Percentiles rank a stretch among this genome's conserved stretches.
Evolutionary conservation across 768 basidiomycete genomes (phyloP).

Genomic region (Trametes elegans): DNA sequence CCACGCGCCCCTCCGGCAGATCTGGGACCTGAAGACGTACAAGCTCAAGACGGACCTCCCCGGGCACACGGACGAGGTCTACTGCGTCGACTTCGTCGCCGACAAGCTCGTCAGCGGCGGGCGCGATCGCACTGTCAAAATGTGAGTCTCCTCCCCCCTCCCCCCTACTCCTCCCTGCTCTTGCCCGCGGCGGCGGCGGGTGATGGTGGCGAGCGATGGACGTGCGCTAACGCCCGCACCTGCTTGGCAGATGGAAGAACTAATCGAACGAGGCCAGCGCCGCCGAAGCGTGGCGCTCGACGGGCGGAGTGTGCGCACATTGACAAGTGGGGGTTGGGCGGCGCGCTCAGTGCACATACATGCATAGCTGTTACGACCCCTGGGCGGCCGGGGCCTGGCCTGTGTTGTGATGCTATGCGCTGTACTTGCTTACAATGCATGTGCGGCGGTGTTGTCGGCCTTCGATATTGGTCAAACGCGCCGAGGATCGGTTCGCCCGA

Average conservation of each 20-base stretch:
- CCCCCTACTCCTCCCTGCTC: not conserved
- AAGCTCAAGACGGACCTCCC: conserved; percentile 94
- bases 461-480: no score
- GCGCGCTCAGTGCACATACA: no score
- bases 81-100: conserved; percentile 98
- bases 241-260: conserved; percentile 16
- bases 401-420: no score
- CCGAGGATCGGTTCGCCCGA: no score
- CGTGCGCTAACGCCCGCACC: not conserved
- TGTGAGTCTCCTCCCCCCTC: conserved; percentile 52
- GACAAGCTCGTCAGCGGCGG: conserved; percentile 99
- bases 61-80: conserved; percentile 96
- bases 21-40: conserved; percentile 96
- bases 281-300: no score
- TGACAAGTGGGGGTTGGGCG: no score
- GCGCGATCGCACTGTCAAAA: conserved; percentile 86
- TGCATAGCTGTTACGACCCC: no score
- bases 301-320: no score
- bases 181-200: not conserved
- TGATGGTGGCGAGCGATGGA: no score
- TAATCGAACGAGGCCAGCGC: not conserved
- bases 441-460: no score
- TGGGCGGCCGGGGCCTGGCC: no score
- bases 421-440: no score
- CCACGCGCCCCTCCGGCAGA: conserved; percentile 42